Conservation (phyloP, 2,329 filamentous ascomycete genomes). For the Fonsecaea pugnacius region DNA sequence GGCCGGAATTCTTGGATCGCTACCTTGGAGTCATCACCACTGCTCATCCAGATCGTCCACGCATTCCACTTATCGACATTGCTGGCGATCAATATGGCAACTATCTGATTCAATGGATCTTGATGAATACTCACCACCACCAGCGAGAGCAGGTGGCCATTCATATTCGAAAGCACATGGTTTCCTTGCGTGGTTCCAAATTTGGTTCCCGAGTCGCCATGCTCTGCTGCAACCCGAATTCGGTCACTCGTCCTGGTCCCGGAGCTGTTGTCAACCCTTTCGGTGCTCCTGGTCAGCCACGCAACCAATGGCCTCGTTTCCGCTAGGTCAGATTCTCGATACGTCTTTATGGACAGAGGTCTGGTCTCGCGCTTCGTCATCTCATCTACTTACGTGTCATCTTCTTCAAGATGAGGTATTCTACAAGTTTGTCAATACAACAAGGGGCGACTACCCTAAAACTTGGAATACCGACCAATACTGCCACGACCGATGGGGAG, state of each 20-base stretch:
- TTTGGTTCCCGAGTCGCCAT: conserved; percentile 98
- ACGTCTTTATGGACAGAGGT: conserved; percentile 5
- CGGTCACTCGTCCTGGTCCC: conserved; percentile 85
- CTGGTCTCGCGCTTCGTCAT: conserved; percentile 23
- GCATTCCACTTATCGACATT: conserved; percentile 95
- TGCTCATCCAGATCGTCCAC: conserved; percentile 83
- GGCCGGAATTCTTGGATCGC: conserved; percentile 83
- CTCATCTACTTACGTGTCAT: conserved; percentile 37
- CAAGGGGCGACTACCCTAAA: conserved; percentile 33
- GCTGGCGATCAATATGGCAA: conserved; percentile 99
- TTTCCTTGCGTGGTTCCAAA: conserved; percentile 95
- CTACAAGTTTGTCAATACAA: conserved; percentile 35
- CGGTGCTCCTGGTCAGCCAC: conserved; percentile 61
- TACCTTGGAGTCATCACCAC: conserved; percentile 95
- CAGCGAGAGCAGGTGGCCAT: conserved; percentile 91
- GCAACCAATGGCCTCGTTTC: conserved; percentile 57
- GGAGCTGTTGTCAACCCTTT: conserved; percentile 67
- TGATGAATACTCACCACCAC: conserved; percentile 82
- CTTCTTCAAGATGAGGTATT: conserved; percentile 36
- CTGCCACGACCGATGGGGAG: conserved; percentile 25
- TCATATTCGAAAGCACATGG: conserved; percentile 99
- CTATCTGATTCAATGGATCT: conserved; percentile 95
- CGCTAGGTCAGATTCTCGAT: conserved; percentile 49
- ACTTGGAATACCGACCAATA: conserved; percentile 37
- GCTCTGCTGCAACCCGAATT: conserved; percentile 95